Evolutionary conservation across 345 rosid species (phyloP), one percentile per base, ranked within the genome.

Genomic region (Salix udensis): DNA sequence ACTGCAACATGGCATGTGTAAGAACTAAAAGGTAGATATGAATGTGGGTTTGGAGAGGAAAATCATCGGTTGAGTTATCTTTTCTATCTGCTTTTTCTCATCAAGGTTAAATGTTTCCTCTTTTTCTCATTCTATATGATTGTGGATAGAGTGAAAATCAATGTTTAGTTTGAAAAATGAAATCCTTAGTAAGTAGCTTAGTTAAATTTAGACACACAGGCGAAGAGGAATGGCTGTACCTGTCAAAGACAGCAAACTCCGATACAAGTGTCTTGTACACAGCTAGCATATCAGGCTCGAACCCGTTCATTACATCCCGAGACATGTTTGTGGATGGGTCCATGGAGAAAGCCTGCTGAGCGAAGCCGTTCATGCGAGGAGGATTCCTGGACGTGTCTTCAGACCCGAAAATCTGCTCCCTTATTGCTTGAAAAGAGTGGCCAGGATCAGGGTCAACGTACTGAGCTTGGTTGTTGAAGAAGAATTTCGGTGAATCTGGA

Each of bases 381-480:
- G 90, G 93, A 75, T 88, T 77, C 44, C 76, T 69, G 0, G 91
- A 79, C n/a, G 91, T 90, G 53, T 93, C 85, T 65, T 85, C 74
- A 0, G 92, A 89, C 79, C 98, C 97, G 77, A 93, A 93, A 34
- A 95, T 86, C 82, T 95, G 98, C 78, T 95, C 94, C 73, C 94
- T 77, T 58, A 90, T 93, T 28, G 97, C 98, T 71, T 95, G 97
- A 48, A 95, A 95, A 1, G 98, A 95, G 85, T 93, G 98, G 12
- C 98, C 98, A 0, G 97, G 98, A 79, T 95, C 98, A 2, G 98
- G 97, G 82, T 95, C 98, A 14, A 93, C 96, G 79, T 80, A 91
- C 66, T 90, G 89, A 1, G 98, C 79, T 77, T 84, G 80, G 50
- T 87, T 76, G 53, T 84, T 78, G 85, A 91, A 90, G 67, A 66